Evolutionary conservation across 257 asterid genomes (phyloP).

Genomic region (Nyctanthes arbortristis): DNA sequence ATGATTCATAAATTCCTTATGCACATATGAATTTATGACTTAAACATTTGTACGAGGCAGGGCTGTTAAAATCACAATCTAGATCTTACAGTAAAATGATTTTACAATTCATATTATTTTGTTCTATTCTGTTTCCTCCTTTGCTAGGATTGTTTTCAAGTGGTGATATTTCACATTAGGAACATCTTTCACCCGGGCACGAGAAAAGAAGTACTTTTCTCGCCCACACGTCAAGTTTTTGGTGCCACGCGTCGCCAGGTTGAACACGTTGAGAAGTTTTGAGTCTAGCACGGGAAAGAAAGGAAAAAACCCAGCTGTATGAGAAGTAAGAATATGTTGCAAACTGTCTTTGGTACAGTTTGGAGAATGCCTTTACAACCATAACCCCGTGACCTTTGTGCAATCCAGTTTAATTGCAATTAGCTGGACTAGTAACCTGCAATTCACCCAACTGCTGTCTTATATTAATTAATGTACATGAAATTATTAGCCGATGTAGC

Average conservation of each 20-base stretch:
- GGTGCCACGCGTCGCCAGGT: background rate
- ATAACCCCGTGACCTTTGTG: conserved; percentile 1
- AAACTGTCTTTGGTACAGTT: background rate
- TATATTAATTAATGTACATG: background rate
- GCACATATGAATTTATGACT: too few species aligned
- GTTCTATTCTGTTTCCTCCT: too few species aligned
- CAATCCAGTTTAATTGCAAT: too few species aligned
- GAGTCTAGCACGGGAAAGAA: background rate
- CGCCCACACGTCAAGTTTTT: background rate
- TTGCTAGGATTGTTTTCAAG: too few species aligned
- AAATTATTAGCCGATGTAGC: background rate
- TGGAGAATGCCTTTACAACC: background rate
- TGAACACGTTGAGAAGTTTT: background rate
- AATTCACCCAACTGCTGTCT: conserved; percentile 7
- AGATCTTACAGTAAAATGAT: too few species aligned
- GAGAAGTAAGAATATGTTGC: background rate
- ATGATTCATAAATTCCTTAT: conserved; percentile 22
- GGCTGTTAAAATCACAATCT: too few species aligned
- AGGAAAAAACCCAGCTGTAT: background rate
- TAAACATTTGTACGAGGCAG: too few species aligned
- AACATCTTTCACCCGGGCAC: background rate
- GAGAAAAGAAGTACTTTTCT: background rate
- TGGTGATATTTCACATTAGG: background rate
- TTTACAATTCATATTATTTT: too few species aligned
- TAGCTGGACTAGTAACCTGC: conserved; percentile 3